These are phyloP conservation scores for Xylariomycetidae sp. DNA, from an alignment of 2,329 filamentous ascomycete genomes.

Conservation along the genomic window DNA sequence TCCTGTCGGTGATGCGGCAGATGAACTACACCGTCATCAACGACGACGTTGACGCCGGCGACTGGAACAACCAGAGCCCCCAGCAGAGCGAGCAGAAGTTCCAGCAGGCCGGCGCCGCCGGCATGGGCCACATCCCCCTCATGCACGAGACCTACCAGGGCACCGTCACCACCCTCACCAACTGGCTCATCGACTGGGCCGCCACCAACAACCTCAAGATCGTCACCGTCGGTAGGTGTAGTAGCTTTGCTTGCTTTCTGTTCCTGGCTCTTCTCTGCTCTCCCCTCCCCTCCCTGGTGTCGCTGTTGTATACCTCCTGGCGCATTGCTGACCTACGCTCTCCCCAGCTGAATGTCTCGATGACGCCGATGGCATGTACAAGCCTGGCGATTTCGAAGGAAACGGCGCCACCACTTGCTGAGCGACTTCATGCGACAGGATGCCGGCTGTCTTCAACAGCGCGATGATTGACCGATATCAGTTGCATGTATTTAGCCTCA, in stretches of 20 bases:
- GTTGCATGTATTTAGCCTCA: too few relatives aligned
- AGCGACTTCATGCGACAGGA: too few relatives aligned
- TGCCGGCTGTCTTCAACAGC: too few relatives aligned
- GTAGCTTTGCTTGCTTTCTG: not conserved
- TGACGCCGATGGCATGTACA: slow-evolving; percentile 34
- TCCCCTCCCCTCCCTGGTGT: not conserved
- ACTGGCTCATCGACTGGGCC: slow-evolving; percentile 46
- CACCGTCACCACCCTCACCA: slow-evolving; percentile 42
- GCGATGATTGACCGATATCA: too few relatives aligned
- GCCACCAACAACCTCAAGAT: slow-evolving; percentile 40
- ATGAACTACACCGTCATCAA: slow-evolving; percentile 56
- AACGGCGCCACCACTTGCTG: slow-evolving; percentile 28
- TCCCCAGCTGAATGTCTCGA: slow-evolving; percentile 36
- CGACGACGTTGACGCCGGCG: slow-evolving; percentile 55
- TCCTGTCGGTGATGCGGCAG: slow-evolving; percentile 34
- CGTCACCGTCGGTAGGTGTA: slow-evolving; percentile 42
- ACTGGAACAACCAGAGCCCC: slow-evolving; percentile 50
- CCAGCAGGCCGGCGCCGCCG: slow-evolving; percentile 33
- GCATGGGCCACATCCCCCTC: slow-evolving; percentile 48
- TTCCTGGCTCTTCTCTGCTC: not conserved
- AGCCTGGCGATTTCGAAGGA: slow-evolving; percentile 31
- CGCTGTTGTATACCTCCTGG: not conserved
- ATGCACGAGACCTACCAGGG: slow-evolving; percentile 49
- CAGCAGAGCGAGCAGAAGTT: slow-evolving; percentile 49
- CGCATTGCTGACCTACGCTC: slow-evolving; percentile 3